Conservation (phyloP, 371 early-diverging fungal genomes). For the Circinella umbellata region DNA sequence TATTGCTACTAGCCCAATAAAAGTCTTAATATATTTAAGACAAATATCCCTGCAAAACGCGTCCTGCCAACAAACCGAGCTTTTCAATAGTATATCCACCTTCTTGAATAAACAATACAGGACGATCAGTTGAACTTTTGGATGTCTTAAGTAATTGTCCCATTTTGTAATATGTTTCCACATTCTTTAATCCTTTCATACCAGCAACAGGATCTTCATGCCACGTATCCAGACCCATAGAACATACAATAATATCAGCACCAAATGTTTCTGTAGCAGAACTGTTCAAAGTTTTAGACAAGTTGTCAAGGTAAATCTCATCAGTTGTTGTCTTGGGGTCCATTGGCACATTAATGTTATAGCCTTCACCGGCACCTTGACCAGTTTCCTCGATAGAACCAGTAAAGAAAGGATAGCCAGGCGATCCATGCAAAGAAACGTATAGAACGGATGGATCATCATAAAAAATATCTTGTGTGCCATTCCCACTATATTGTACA, state of each 20-base stretch:
- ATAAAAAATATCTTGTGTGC: slow-evolving; percentile 77
- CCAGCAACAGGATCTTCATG: slow-evolving; percentile 72
- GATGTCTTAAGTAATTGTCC: slow-evolving; percentile 47
- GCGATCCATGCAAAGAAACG: slow-evolving; percentile 56
- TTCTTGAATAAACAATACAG: slow-evolving; percentile 76
- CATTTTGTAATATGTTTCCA: slow-evolving; percentile 56
- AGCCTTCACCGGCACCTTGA: slow-evolving; percentile 58
- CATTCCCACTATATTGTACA: slow-evolving; percentile 59
- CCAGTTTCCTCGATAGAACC: slow-evolving; percentile 66
- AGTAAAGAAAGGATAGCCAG: slow-evolving; percentile 66
- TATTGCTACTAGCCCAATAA: too few species aligned
- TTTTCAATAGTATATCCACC: slow-evolving; percentile 70
- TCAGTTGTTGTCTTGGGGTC: slow-evolving; percentile 48
- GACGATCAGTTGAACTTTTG: slow-evolving; percentile 33
- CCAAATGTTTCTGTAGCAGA: slow-evolving; percentile 38
- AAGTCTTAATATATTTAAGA: too few species aligned
- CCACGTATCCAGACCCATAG: slow-evolving; percentile 66
- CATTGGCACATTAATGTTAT: slow-evolving; percentile 77
- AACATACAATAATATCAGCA: slow-evolving; percentile 57
- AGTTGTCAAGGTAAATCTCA: slow-evolving; percentile 46
- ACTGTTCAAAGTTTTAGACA: slow-evolving; percentile 32
- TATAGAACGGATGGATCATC: slow-evolving; percentile 60
- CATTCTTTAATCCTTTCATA: slow-evolving; percentile 42
- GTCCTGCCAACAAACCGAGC: slow-evolving; percentile 63
- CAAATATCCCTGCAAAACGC: slow-evolving; percentile 61